A percentile compares a stretch with the other conserved stretches of the same genome.
These are phyloP conservation scores for Keithomyces neogunnii DNA, from an alignment of 2,329 filamentous ascomycete genomes.

Conservation along the genomic window DNA sequence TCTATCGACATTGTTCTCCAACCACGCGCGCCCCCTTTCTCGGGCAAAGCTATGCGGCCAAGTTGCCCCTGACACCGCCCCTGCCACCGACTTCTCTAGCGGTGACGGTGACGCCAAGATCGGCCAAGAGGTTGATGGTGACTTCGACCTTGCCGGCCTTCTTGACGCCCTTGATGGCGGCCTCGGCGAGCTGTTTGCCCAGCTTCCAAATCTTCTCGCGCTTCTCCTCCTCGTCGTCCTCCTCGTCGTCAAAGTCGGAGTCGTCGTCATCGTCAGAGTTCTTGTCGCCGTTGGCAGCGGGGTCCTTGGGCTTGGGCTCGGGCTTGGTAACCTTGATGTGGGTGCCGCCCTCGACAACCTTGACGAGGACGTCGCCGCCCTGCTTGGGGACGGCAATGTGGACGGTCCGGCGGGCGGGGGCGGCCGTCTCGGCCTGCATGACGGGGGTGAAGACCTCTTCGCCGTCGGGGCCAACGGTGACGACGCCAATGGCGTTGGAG, in stretches of 20 bases:
- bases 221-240: conserved; percentile 81
- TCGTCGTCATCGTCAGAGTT: conserved; percentile 57
- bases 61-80: conserved; percentile 65
- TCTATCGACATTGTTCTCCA: background rate
- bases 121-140: conserved; percentile 76
- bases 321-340: conserved; percentile 92
- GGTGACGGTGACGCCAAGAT: conserved; percentile 72
- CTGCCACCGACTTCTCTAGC: conserved; percentile 81
- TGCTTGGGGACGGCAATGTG: conserved; percentile 68
- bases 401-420: conserved; percentile 77
- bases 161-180: conserved; percentile 74
- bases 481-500: conserved; percentile 77
- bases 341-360: conserved; percentile 77
- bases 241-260: conserved; percentile 51
- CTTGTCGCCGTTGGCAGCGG: conserved; percentile 53
- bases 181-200: conserved; percentile 74
- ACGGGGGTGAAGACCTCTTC: conserved; percentile 71
- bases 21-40: background rate
- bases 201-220: conserved; percentile 91
- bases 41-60: conserved; percentile 19
- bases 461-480: conserved; percentile 51
- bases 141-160: conserved; percentile 89
- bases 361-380: conserved; percentile 81
- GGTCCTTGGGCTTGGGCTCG: conserved; percentile 67
- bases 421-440: conserved; percentile 77